phyloP scores from a whole-genome alignment of 306 rosid genomes.

The Trifolium pratense region DNA sequence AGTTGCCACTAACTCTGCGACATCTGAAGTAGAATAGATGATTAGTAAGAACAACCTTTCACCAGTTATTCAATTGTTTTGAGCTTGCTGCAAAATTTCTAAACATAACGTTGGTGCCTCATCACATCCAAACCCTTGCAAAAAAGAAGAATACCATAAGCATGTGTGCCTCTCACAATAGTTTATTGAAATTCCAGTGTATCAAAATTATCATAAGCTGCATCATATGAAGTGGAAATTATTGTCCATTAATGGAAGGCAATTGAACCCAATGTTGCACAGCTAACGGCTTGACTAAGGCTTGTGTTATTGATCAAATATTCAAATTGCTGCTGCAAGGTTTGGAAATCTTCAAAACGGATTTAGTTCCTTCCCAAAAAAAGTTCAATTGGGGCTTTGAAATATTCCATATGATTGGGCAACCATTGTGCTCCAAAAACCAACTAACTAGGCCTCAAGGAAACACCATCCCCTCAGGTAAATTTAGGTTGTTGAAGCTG shows the following conservation, averaged over 20 bases:
- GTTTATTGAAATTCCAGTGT: no score
- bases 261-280: no score
- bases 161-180: no score
- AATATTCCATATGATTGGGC: background rate
- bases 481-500: background rate
- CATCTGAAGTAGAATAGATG: conserved; percentile 78
- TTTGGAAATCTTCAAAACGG: background rate
- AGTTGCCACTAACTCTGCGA: conserved; percentile 62
- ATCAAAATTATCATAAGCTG: no score
- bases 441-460: background rate
- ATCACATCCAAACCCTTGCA: no score
- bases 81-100: no score
- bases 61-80: no score
- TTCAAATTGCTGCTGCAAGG: background rate
- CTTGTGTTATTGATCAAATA: background rate
- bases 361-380: background rate
- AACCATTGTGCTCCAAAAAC: background rate
- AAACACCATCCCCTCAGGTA: background rate
- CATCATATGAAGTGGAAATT: no score
- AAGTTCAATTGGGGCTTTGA: background rate
- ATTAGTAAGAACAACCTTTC: conserved; percentile 81
- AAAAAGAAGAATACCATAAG: no score
- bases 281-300: background rate
- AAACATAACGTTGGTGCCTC: no score
- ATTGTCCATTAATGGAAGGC: no score